A percentile compares a stretch with the other conserved stretches of the same genome.
Conservation (phyloP, 2,329 filamentous ascomycete genomes). For the Trichophyton schoenleinii region DNA sequence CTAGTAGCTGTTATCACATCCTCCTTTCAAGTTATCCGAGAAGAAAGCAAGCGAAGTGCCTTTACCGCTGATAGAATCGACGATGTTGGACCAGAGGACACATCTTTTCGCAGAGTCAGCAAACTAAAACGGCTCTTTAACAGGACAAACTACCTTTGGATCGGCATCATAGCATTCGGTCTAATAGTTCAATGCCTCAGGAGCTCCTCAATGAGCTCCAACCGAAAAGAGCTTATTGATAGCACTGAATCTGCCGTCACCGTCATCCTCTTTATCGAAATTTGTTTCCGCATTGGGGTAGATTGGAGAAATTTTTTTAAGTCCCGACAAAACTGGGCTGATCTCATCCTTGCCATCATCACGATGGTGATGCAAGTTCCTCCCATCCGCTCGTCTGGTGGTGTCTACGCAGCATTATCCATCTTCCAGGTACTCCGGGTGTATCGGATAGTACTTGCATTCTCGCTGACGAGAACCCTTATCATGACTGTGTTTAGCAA, state of each 20-base stretch:
- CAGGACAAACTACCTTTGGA: constrained; percentile 65
- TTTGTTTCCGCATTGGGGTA: constrained; percentile 60
- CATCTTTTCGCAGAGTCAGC: constrained; percentile 22
- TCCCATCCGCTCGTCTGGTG: constrained; percentile 57
- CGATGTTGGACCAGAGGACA: constrained; percentile 30
- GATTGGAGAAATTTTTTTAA: constrained; percentile 73
- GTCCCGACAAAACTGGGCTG: constrained; percentile 62
- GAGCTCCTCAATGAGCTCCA: constrained; percentile 59
- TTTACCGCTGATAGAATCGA: constrained; percentile 65
- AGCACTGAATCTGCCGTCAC: constrained; percentile 65
- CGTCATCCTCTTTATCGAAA: constrained; percentile 65
- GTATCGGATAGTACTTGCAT: constrained; percentile 81
- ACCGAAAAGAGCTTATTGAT: constrained; percentile 53
- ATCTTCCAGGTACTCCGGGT: constrained; percentile 86
- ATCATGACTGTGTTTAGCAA: constrained; percentile 83
- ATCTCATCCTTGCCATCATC: constrained; percentile 65
- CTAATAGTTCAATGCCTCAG: constrained; percentile 67
- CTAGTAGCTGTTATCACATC: constrained; percentile 94
- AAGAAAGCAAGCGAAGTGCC: constrained; percentile 87
- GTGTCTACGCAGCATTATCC: constrained; percentile 73
- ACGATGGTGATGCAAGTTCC: constrained; percentile 81
- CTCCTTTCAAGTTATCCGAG: constrained; percentile 93
- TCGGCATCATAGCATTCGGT: constrained; percentile 64
- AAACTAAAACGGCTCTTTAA: constrained; percentile 59
- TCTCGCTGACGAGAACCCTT: constrained; percentile 74